These are phyloP conservation scores for Silene noctiflora DNA, from an alignment of 179 eudicot genomes.

Conservation along the genomic window DNA sequence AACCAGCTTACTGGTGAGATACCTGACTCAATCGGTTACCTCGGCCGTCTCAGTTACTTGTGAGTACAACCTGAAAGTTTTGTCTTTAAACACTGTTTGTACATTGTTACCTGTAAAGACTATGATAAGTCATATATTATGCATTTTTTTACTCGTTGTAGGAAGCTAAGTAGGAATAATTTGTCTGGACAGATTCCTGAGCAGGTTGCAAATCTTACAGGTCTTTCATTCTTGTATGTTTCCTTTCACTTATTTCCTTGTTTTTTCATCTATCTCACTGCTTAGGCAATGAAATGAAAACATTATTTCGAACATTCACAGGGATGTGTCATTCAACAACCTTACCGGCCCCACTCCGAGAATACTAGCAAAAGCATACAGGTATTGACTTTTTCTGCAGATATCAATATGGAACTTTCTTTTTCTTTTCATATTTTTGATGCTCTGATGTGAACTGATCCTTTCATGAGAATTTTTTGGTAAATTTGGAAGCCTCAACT, in stretches of 20 bases:
- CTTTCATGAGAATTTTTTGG: neutral
- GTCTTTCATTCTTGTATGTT: conserved; percentile 93
- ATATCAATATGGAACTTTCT: neutral
- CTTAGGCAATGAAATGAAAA: neutral
- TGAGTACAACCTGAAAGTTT: conserved; percentile 38
- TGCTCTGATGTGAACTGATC: neutral
- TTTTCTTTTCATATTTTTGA: neutral
- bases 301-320: conserved; percentile 24
- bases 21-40: conserved; percentile 74
- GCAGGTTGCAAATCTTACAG: conserved; percentile 69
- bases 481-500: neutral
- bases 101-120: neutral
- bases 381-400: conserved; percentile 34
- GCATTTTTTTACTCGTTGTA: conserved; percentile 30
- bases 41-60: conserved; percentile 72
- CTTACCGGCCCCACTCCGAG: conserved; percentile 79
- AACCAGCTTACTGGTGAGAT: conserved; percentile 75
- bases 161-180: conserved; percentile 73
- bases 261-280: neutral
- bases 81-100: neutral
- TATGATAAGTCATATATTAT: neutral
- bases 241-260: conserved; percentile 16
- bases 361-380: conserved; percentile 73
- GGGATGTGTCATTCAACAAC: conserved; percentile 88
- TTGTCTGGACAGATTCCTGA: conserved; percentile 72